Evolutionary conservation across 2,329 filamentous ascomycete species (phyloP).

Genomic region (Trichoderma oligosporum): DNA sequence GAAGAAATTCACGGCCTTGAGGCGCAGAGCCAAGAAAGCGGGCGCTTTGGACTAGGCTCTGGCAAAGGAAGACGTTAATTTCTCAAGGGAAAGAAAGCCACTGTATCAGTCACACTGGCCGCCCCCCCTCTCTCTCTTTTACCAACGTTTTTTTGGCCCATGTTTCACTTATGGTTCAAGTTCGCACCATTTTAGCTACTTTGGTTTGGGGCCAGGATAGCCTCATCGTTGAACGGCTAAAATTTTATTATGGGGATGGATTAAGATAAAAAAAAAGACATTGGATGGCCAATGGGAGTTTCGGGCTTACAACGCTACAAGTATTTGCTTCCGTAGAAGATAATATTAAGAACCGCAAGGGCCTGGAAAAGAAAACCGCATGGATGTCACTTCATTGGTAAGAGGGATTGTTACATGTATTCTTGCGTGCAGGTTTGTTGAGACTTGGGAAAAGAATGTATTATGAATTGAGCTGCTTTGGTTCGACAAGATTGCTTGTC

Average conservation of each 20-base stretch:
- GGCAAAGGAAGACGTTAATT: not conserved
- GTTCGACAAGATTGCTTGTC: no score
- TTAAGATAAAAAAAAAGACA: not conserved
- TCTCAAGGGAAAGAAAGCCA: no score
- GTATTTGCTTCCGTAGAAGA: not conserved
- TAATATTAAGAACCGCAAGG: not conserved
- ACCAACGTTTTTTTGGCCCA: not conserved
- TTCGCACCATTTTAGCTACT: conserved; percentile 6
- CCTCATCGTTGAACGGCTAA: not conserved
- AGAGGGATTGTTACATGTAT: conserved; percentile 11
- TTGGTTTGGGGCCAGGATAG: not conserved
- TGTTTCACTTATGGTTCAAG: conserved; percentile 1
- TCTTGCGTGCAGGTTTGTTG: conserved; percentile 5
- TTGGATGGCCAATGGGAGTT: not conserved
- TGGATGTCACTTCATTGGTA: not conserved
- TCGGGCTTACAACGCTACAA: conserved; percentile 4
- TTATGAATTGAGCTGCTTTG: no score
- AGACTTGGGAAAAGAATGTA: not conserved
- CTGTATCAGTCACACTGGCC: not conserved
- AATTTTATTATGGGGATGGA: not conserved
- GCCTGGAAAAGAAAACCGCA: not conserved
- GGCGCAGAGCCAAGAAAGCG: conserved; percentile 31
- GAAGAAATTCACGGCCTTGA: conserved; percentile 33
- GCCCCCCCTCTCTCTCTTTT: not conserved
- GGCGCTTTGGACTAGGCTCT: conserved; percentile 18